Evolutionary conservation across 2,329 filamentous ascomycete genomes (phyloP), one percentile per base, ranked within the genome.

Genomic region (Fusarium sp.): DNA sequence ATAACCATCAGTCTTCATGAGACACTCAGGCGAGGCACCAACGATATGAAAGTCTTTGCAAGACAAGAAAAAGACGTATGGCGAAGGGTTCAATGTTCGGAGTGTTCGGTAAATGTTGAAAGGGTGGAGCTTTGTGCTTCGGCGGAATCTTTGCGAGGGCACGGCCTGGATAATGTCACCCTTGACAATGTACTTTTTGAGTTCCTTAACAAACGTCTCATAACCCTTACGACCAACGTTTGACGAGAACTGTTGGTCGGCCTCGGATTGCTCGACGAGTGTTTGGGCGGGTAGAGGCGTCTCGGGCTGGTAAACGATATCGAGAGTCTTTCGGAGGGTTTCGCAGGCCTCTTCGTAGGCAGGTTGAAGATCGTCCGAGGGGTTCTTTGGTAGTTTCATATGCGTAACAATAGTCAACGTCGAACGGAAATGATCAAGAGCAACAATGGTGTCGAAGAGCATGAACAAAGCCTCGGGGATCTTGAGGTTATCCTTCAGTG

Each of bases 101-200:
- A 99, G 87, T 79, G 97, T 94, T 57, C 95, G 90, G 85, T 98
- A 99, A 76, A 99, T 93, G 84, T 98, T 99, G 86, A 98, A 99
- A 0, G 96, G 95, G 80, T 99, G 96, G 45, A 99, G 85, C 59
- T 89, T 90, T 4, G 96, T 99, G 16, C 94, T 94, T 29, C 95
- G 89, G 10, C 94, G 91, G 77, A 98, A 93, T 55, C 96, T 90
- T 82, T 99, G 96, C 44, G 94, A 98, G 3, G 96, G 96, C 18
- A 99, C 96, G 1, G 94, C 94, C 80, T 99, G 96, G 82, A 99
- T 98, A 78, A 99, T 98, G 83, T 98, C 94, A 73, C 96, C 96
- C 68, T 88, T 87, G 74, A 89, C 87, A 74, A 99, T 98, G 84
- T 98, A 95, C 81, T 94, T 86, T 84, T 98, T 98, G 65, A 99